phyloP scores from a whole-genome alignment of 2,329 filamentous ascomycete species.

The Tympanopsis confertula region DNA sequence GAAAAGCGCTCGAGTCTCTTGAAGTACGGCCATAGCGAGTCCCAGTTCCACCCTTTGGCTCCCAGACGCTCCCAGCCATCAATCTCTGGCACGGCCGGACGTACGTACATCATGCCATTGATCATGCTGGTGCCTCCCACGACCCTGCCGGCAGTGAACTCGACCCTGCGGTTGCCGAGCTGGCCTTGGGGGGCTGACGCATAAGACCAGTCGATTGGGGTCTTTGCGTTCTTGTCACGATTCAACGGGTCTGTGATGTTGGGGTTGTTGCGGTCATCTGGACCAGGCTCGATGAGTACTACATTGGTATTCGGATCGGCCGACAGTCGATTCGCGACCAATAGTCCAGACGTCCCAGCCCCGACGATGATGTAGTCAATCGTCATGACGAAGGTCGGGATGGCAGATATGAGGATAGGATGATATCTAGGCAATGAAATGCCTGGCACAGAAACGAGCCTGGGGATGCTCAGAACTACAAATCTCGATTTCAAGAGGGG shows the following conservation, averaged over 20 bases:
- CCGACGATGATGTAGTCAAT: slow-evolving; percentile 1
- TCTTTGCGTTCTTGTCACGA: slow-evolving; percentile 9
- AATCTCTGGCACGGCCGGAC: slow-evolving; percentile 13
- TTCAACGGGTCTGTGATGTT: slow-evolving; percentile 11
- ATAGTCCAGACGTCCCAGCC: not conserved
- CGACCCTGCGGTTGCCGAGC: slow-evolving; percentile 10
- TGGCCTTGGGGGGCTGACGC: slow-evolving; percentile 11
- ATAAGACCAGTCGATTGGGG: slow-evolving; percentile 14
- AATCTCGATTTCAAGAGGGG: too few species aligned
- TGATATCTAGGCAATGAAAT: too few species aligned
- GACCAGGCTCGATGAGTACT: not conserved
- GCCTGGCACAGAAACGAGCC: too few species aligned
- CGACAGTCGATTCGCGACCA: not conserved
- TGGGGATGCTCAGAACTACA: too few species aligned
- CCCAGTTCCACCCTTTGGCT: slow-evolving; percentile 26
- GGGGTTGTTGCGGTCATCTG: slow-evolving; percentile 11
- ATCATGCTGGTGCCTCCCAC: slow-evolving; percentile 24
- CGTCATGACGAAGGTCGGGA: too few species aligned
- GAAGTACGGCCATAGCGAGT: slow-evolving; percentile 23
- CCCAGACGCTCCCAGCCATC: slow-evolving; percentile 27
- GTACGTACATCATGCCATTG: slow-evolving; percentile 16
- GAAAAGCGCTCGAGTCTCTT: slow-evolving; percentile 16
- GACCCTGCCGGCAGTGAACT: slow-evolving; percentile 19
- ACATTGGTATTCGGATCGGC: not conserved
- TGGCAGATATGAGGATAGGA: too few species aligned